These are phyloP conservation scores for Penstemon eatonii DNA, from an alignment of 257 asterid species.

Conservation along the genomic window DNA sequence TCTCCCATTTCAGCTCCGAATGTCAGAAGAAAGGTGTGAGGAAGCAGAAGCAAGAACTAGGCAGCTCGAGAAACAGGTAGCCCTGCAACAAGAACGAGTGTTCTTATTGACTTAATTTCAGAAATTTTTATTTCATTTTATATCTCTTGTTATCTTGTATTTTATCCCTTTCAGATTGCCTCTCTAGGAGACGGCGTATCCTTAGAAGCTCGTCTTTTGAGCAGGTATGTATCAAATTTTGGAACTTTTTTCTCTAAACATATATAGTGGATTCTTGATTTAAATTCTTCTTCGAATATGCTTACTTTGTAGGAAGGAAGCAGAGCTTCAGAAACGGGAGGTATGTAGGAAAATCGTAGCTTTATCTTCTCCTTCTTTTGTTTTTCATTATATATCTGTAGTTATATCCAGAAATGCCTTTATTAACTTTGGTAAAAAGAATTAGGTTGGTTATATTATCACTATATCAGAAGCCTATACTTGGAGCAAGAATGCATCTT, in stretches of 20 bases:
- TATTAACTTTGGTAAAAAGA: background rate
- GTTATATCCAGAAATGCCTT: background rate
- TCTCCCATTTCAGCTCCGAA: constrained; percentile 68
- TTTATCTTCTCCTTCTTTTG: background rate
- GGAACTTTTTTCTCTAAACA: constrained; percentile 20
- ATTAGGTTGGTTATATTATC: too few relatives aligned
- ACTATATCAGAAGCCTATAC: too few relatives aligned
- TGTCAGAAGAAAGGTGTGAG: constrained; percentile 82
- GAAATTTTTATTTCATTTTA: constrained; percentile 4
- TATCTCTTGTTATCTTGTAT: constrained; percentile 23
- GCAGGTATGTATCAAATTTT: constrained; percentile 57
- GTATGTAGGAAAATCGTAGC: constrained; percentile 37
- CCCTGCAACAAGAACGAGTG: background rate
- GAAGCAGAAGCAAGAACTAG: constrained; percentile 93
- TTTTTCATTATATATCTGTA: too few relatives aligned
- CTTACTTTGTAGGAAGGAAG: constrained; percentile 73
- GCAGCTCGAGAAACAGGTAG: constrained; percentile 91
- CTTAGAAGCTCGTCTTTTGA: constrained; percentile 90
- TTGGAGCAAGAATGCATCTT: too few relatives aligned
- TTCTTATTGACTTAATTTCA: constrained; percentile 2
- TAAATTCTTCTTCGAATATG: constrained; percentile 23
- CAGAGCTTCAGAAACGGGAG: constrained; percentile 94
- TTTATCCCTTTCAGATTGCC: constrained; percentile 51
- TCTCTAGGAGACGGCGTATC: constrained; percentile 92
- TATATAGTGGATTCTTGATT: constrained; percentile 8